A percentile compares a stretch with the other conserved stretches of the same genome.
These are phyloP conservation scores for Marchantia paleacea DNA, from an alignment of 225 moss, liverwort and hornwort species.

Conservation along the genomic window DNA sequence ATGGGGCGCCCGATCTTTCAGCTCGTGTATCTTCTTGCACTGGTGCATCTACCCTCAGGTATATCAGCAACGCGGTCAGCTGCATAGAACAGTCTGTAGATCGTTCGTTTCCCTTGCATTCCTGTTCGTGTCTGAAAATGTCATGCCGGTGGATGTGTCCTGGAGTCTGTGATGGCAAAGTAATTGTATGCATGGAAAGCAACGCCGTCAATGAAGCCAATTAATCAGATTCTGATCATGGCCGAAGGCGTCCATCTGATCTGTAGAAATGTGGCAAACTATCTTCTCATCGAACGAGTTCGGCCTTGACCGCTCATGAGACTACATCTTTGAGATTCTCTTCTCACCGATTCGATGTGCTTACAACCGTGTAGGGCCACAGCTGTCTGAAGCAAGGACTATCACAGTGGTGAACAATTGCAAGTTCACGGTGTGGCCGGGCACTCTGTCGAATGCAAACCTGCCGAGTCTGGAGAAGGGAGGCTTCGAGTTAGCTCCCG, in stretches of 20 bases:
- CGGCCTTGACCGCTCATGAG: too few species aligned
- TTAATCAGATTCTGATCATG: not conserved
- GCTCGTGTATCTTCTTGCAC: slow-evolving; percentile 4
- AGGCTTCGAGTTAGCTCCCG: slow-evolving; percentile 21
- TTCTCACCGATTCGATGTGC: not conserved
- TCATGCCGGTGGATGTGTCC: not conserved
- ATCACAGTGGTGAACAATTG: slow-evolving; percentile 39
- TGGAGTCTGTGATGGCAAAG: not conserved
- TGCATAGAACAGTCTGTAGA: not conserved
- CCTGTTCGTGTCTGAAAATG: not conserved
- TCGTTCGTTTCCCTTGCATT: not conserved
- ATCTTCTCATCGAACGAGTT: too few species aligned
- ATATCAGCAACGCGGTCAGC: not conserved
- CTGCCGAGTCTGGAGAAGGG: slow-evolving; percentile 31
- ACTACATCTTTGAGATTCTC: too few species aligned
- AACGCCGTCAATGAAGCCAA: not conserved
- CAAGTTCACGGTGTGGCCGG: slow-evolving; percentile 35
- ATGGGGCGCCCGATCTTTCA: not conserved
- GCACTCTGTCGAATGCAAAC: slow-evolving; percentile 41
- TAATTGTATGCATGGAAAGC: not conserved
- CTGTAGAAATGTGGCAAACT: too few species aligned
- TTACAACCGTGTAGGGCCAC: slow-evolving; percentile 24
- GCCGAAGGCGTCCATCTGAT: too few species aligned
- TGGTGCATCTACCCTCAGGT: not conserved
- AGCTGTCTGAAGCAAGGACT: slow-evolving; percentile 19